Conservation (phyloP, 306 rosid species). For the Benincasa hispida region DNA sequence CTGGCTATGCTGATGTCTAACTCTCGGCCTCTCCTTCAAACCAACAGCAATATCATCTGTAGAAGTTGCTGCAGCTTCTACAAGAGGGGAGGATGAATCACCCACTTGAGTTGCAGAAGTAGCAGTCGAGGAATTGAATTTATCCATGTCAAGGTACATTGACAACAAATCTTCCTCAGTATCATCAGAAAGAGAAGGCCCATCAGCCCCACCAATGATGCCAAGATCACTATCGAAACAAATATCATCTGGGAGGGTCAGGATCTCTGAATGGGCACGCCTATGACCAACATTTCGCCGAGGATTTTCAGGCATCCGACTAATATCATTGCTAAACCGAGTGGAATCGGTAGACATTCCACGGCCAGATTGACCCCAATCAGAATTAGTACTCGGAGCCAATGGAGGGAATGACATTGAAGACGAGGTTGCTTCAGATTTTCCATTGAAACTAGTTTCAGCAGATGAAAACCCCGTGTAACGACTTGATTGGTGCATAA, state of each 20-base stretch:
- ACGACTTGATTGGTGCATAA: constrained; percentile 64
- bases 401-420: constrained; percentile 35
- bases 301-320: constrained; percentile 85
- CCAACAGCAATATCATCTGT: constrained; percentile 29
- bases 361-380: constrained; percentile 44
- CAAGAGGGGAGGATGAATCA: constrained; percentile 36
- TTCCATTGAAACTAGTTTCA: constrained; percentile 44
- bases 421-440: constrained; percentile 45
- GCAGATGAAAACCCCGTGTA: constrained; percentile 39
- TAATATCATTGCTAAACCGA: constrained; percentile 85
- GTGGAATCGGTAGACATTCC: constrained; percentile 34
- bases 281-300: constrained; percentile 78
- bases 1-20: constrained; percentile 92
- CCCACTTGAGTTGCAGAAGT: constrained; percentile 56
- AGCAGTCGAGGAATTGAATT: constrained; percentile 74
- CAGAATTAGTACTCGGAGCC: constrained; percentile 40
- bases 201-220: constrained; percentile 81
- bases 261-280: constrained; percentile 89
- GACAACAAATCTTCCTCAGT: constrained; percentile 88
- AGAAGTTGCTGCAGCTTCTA: constrained; percentile 19
- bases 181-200: constrained; percentile 81
- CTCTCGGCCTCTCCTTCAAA: constrained; percentile 60
- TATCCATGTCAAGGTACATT: constrained; percentile 93
- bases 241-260: constrained; percentile 85
- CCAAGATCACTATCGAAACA: constrained; percentile 94